Evolutionary conservation across 176 grass and related monocot genomes (phyloP).

Genomic region (Ensete ventricosum): DNA sequence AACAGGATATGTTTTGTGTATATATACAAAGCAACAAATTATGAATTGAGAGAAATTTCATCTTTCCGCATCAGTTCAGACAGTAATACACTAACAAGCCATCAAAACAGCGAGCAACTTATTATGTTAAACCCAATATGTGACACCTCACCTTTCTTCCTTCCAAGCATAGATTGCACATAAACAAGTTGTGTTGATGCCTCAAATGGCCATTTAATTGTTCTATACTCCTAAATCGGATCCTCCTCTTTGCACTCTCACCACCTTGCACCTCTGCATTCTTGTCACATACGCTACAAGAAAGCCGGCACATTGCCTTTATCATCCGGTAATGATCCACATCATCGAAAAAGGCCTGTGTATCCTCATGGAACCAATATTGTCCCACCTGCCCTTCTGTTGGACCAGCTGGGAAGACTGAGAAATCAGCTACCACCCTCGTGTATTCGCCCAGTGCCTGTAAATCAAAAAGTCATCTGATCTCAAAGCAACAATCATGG

Average conservation of each 20-base stretch:
- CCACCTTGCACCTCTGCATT: constrained; percentile 35
- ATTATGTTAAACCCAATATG: neutral
- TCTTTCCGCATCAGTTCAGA: too few species aligned
- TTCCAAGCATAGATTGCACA: constrained; percentile 91
- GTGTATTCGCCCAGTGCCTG: constrained; percentile 86
- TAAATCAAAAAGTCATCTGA: neutral
- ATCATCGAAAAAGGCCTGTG: constrained; percentile 75
- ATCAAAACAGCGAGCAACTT: neutral
- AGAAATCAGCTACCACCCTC: constrained; percentile 75
- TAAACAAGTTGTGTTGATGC: constrained; percentile 57
- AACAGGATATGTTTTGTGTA: too few species aligned
- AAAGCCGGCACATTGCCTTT: constrained; percentile 86
- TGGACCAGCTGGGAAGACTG: constrained; percentile 30
- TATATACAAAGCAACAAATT: constrained; percentile 2
- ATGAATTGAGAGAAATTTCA: neutral
- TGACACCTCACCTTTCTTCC: constrained; percentile 63
- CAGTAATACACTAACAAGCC: neutral
- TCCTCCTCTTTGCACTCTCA: constrained; percentile 50
- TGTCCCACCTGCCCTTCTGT: constrained; percentile 57
- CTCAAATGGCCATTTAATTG: constrained; percentile 90
- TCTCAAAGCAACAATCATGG: neutral
- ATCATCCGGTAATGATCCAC: constrained; percentile 86
- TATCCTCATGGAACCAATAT: constrained; percentile 96
- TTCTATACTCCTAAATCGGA: constrained; percentile 74
- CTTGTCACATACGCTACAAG: constrained; percentile 89